Evolutionary conservation across 768 basidiomycete genomes (phyloP).

Genomic region (Lepiota venenata): DNA sequence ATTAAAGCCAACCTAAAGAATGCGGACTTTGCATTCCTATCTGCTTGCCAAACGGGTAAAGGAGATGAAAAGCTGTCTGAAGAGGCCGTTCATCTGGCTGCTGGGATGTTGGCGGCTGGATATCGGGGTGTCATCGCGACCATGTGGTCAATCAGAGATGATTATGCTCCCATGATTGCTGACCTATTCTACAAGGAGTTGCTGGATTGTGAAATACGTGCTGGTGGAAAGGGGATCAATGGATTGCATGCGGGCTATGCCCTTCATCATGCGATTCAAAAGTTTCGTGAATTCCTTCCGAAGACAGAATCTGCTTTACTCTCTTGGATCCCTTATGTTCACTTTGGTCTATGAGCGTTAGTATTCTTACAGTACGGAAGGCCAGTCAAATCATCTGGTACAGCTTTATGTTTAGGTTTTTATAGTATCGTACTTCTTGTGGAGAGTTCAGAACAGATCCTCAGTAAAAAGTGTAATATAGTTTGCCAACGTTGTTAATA

Average conservation of each 20-base stretch:
- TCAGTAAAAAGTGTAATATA: too few relatives aligned
- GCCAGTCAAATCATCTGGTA: too few relatives aligned
- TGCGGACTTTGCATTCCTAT: slow-evolving; percentile 32
- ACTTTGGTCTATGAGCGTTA: background rate
- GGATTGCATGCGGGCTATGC: background rate
- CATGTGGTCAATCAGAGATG: slow-evolving; percentile 35
- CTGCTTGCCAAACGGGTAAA: slow-evolving; percentile 37
- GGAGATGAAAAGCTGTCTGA: slow-evolving; percentile 23
- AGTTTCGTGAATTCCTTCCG: background rate
- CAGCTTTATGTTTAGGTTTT: too few relatives aligned
- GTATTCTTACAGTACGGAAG: too few relatives aligned
- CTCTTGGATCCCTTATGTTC: slow-evolving; percentile 6
- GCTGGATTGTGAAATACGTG: background rate
- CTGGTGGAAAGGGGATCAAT: background rate
- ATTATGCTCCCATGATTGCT: slow-evolving; percentile 25
- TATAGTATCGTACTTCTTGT: too few relatives aligned
- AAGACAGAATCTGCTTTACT: background rate
- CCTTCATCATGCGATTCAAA: slow-evolving; percentile 3
- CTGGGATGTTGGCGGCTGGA: slow-evolving; percentile 31
- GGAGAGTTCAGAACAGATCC: too few relatives aligned
- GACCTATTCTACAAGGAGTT: slow-evolving; percentile 23
- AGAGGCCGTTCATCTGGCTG: slow-evolving; percentile 34
- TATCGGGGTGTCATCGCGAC: slow-evolving; percentile 30
- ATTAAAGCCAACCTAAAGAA: slow-evolving; percentile 10
- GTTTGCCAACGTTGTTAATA: too few relatives aligned